A percentile compares a stretch with the other conserved stretches of the same genome.
phyloP scores from a whole-genome alignment of 768 basidiomycete species.

The Lentinula lateritia region DNA sequence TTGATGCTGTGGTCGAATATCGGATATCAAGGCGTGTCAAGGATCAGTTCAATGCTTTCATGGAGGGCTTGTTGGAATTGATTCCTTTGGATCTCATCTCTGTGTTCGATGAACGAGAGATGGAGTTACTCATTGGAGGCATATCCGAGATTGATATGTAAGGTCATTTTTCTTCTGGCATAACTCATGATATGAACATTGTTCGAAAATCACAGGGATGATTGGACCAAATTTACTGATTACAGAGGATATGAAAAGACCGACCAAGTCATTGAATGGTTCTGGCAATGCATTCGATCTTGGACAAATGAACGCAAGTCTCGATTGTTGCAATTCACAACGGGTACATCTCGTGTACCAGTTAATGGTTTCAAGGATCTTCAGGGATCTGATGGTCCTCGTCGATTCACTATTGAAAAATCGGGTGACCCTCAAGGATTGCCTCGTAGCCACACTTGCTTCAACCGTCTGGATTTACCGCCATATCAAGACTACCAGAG shows the following conservation, averaged over 20 bases:
- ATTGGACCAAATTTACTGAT: conserved; percentile 93
- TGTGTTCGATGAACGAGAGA: conserved; percentile 88
- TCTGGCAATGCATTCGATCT: conserved; percentile 87
- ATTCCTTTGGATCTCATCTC: conserved; percentile 79
- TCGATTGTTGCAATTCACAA: conserved; percentile 83
- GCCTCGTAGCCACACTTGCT: conserved; percentile 91
- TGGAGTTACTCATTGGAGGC: conserved; percentile 87
- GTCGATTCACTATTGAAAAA: conserved; percentile 94
- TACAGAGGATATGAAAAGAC: conserved; percentile 85
- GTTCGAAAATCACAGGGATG: conserved; percentile 44
- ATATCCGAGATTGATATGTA: conserved; percentile 90
- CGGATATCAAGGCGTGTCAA: conserved; percentile 77
- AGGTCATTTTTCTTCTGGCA: conserved; percentile 16
- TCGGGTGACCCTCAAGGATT: conserved; percentile 84
- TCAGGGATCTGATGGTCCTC: conserved; percentile 88
- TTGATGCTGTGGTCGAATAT: conserved; percentile 74
- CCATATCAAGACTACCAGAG: conserved; percentile 87
- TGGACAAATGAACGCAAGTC: conserved; percentile 91
- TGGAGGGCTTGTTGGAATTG: conserved; percentile 80
- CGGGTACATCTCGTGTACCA: conserved; percentile 77
- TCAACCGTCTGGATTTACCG: conserved; percentile 85
- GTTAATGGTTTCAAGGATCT: conserved; percentile 95
- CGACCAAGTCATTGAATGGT: conserved; percentile 90
- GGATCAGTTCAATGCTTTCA: conserved; percentile 82
- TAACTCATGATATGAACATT: not conserved